Conservation (phyloP, 371 early-diverging fungal genomes). For the Funneliformis caledonium region DNA sequence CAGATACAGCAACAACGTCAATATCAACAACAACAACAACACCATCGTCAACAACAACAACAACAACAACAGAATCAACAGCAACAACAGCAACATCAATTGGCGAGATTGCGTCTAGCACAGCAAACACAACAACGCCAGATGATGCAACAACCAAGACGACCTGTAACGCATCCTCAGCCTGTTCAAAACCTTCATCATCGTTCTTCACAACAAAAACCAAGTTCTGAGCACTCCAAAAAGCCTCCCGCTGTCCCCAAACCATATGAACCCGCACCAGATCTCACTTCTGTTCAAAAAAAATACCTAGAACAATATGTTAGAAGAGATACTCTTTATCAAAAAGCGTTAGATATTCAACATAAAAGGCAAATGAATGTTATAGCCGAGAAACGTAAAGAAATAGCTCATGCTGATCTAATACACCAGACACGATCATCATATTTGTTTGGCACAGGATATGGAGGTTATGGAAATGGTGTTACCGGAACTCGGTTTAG, state of each 20-base stretch:
- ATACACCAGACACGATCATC: neutral
- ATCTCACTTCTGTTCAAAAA: slow-evolving; percentile 36
- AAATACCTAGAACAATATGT: slow-evolving; percentile 34
- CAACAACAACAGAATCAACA: slow-evolving; percentile 26
- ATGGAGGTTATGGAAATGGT: slow-evolving; percentile 48
- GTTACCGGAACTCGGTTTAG: slow-evolving; percentile 43
- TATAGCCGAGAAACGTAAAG: slow-evolving; percentile 27
- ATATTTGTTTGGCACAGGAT: slow-evolving; percentile 48
- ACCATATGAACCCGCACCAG: slow-evolving; percentile 37
- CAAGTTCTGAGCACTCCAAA: neutral
- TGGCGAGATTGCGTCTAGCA: neutral
- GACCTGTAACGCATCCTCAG: neutral
- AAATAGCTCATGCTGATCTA: slow-evolving; percentile 1
- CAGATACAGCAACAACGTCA: neutral
- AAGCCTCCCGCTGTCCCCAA: neutral
- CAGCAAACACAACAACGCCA: slow-evolving; percentile 10
- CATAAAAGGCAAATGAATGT: slow-evolving; percentile 21
- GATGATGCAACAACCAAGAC: neutral
- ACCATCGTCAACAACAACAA: neutral
- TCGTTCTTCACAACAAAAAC: neutral
- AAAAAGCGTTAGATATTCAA: slow-evolving; percentile 34
- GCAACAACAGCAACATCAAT: slow-evolving; percentile 10
- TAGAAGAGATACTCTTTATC: slow-evolving; percentile 31
- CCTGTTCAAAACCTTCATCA: neutral
- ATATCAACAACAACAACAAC: slow-evolving; percentile 7